A percentile compares a stretch with the other conserved stretches of the same genome.
These are phyloP conservation scores for Stentor coeruleus DNA, from an alignment of 73 alveolate species.

Conservation along the genomic window DNA sequence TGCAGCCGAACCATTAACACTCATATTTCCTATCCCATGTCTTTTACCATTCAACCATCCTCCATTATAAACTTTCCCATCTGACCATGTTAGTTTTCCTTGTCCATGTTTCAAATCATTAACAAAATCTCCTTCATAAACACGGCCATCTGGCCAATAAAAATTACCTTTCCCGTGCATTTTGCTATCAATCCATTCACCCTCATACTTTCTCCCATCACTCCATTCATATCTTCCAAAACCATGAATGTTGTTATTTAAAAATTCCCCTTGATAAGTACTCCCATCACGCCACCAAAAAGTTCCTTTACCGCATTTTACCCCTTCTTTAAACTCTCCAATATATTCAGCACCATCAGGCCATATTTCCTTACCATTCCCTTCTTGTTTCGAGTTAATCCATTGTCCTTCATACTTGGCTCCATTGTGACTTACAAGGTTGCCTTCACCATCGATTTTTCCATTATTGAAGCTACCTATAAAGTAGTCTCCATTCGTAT, in stretches of 20 bases:
- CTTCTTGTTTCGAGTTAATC: conserved; percentile 59
- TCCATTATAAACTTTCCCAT: conserved; percentile 68
- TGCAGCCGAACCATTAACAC: conserved; percentile 34
- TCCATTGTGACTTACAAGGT: conserved; percentile 38
- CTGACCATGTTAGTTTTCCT: conserved; percentile 68
- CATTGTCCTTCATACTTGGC: conserved; percentile 62
- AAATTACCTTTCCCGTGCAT: conserved; percentile 75
- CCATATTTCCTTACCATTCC: conserved; percentile 64
- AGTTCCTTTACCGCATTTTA: conserved; percentile 57
- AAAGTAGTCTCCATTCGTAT: conserved; percentile 61
- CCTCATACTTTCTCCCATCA: conserved; percentile 77
- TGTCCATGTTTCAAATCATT: conserved; percentile 84
- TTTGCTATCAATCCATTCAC: conserved; percentile 61
- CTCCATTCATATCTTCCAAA: conserved; percentile 71
- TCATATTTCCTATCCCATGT: conserved; percentile 70
- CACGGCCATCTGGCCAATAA: conserved; percentile 80
- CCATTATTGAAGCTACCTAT: conserved; percentile 56
- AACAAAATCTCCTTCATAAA: conserved; percentile 71
- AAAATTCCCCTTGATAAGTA: conserved; percentile 77
- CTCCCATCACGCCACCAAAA: conserved; percentile 69
- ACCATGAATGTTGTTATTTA: conserved; percentile 76
- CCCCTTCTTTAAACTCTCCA: conserved; percentile 63
- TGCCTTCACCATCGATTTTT: conserved; percentile 55
- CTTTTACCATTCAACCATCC: conserved; percentile 84
- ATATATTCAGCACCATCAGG: conserved; percentile 50